These are phyloP conservation scores for Domatiomyces globalis DNA, from an alignment of 2,329 filamentous ascomycete genomes.

Conservation along the genomic window DNA sequence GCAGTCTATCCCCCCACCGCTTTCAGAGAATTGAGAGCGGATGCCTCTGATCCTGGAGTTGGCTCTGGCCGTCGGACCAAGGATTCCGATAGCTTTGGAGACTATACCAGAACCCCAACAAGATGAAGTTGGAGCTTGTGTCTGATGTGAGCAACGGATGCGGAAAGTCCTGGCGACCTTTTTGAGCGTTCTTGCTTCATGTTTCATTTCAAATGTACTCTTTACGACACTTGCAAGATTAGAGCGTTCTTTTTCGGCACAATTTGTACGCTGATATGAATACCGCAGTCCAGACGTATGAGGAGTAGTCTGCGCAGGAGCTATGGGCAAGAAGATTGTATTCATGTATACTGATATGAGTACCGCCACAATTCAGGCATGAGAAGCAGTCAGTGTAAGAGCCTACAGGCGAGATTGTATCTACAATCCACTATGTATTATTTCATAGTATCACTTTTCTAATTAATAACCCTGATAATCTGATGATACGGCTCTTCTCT, in stretches of 20 bases:
- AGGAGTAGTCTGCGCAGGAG: background rate
- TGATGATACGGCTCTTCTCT: too few species aligned
- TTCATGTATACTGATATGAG: too few species aligned
- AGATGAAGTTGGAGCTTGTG: background rate
- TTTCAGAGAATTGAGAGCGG: constrained; percentile 8
- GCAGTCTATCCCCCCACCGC: constrained; percentile 10
- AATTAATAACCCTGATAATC: too few species aligned
- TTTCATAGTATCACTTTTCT: too few species aligned
- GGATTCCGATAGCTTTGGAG: background rate
- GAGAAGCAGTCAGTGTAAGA: too few species aligned
- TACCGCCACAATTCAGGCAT: too few species aligned
- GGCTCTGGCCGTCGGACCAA: background rate
- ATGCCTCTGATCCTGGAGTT: background rate
- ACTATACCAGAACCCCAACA: background rate
- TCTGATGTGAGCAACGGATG: too few species aligned
- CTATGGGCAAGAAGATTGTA: background rate
- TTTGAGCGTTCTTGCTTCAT: background rate
- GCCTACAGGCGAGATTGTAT: too few species aligned
- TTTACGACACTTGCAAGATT: background rate
- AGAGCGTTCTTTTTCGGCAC: background rate
- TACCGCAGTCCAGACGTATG: background rate
- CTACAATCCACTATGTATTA: too few species aligned
- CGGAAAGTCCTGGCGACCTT: background rate
- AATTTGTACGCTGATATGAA: background rate
- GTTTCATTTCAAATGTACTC: background rate